These are phyloP conservation scores for Lactifluus hygrophoroides DNA, from an alignment of 768 basidiomycete species.

Conservation along the genomic window DNA sequence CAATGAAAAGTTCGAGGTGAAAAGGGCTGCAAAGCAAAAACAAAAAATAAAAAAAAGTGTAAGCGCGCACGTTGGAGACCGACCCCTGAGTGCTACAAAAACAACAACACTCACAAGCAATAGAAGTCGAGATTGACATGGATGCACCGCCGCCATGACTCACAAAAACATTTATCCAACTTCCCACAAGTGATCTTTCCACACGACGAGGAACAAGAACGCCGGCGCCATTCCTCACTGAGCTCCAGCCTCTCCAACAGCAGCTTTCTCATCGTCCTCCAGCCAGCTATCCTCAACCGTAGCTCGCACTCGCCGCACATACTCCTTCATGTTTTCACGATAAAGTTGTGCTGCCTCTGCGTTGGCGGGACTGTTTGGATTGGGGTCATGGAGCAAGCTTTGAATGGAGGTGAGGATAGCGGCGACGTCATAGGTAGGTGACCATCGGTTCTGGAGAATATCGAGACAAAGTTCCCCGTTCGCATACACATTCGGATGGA, in stretches of 20 bases:
- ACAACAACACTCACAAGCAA: background rate
- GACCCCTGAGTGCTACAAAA: background rate
- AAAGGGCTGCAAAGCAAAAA: background rate
- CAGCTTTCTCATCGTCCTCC: constrained; percentile 62
- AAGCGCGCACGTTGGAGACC: background rate
- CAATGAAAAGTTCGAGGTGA: background rate
- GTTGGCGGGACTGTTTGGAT: constrained; percentile 96
- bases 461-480: constrained; percentile 98
- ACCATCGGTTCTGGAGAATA: constrained; percentile 98
- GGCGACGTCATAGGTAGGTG: constrained; percentile 97
- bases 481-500: constrained; percentile 98
- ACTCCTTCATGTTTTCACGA: constrained; percentile 98
- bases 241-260: constrained; percentile 36
- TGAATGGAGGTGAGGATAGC: constrained; percentile 97
- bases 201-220: background rate
- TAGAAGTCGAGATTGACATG: background rate
- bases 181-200: background rate
- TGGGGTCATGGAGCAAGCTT: constrained; percentile 92
- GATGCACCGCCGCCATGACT: background rate
- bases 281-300: constrained; percentile 96
- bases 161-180: background rate
- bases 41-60: background rate
- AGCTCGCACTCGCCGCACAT: constrained; percentile 83
- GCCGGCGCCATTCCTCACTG: constrained; percentile 9
- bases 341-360: constrained; percentile 97